Percentiles rank a stretch among this genome's conserved stretches.
These are phyloP conservation scores for Fusarium pseudograminearum DNA, from an alignment of 2,329 filamentous ascomycete genomes.

Conservation along the genomic window DNA sequence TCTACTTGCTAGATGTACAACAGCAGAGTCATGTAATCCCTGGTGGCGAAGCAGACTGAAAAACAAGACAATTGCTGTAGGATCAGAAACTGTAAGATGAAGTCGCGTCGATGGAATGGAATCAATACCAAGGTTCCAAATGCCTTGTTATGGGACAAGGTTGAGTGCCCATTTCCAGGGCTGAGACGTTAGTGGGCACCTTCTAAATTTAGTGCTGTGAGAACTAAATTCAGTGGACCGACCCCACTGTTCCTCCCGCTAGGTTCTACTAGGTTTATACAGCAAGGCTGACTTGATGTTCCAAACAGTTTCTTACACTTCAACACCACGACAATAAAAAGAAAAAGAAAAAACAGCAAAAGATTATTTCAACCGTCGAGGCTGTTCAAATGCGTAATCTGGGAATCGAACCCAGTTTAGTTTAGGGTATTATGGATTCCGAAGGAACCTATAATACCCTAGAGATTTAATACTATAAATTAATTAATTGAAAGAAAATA, in stretches of 20 bases:
- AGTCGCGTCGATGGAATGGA: not conserved
- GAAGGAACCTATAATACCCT: no score
- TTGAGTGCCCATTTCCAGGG: not conserved
- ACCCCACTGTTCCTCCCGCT: not conserved
- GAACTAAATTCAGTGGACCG: not conserved
- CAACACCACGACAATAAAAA: not conserved
- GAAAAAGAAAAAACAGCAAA: not conserved
- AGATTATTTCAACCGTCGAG: accelerated
- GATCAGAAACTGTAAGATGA: not conserved
- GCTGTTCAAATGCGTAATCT: not conserved
- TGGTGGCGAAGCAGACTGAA: not conserved
- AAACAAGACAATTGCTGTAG: not conserved
- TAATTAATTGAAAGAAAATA: no score
- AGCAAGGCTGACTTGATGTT: not conserved
- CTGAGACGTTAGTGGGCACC: not conserved
- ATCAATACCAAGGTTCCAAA: not conserved
- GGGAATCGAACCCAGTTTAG: not conserved
- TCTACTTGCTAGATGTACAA: not conserved
- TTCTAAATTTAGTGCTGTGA: not conserved
- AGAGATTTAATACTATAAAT: no score
- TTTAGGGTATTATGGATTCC: no score
- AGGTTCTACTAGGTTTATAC: not conserved
- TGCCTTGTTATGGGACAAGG: not conserved
- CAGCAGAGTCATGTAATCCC: not conserved
- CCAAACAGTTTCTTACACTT: not conserved